Conservation (phyloP, 2,329 filamentous ascomycete species). For the Trichoderma gracile region DNA sequence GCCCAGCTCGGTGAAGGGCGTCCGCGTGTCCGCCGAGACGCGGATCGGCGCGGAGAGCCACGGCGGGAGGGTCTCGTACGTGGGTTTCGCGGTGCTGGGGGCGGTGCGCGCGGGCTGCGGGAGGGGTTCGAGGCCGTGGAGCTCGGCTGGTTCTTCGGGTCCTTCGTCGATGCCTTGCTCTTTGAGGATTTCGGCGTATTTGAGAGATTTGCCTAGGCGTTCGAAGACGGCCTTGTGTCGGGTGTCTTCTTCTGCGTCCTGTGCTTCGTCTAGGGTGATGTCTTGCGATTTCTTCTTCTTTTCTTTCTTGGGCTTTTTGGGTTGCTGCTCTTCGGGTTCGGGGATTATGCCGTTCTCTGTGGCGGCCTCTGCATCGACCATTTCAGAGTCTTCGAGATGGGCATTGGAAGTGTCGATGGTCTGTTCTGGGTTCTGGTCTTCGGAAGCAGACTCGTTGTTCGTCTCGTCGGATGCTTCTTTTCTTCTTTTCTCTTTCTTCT, state of each 20-base stretch:
- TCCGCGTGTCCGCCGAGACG: constrained; percentile 60
- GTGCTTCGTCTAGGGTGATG: constrained; percentile 30
- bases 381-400: constrained; percentile 16
- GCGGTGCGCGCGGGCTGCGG: constrained; percentile 71
- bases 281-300: constrained; percentile 38
- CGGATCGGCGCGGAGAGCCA: constrained; percentile 80
- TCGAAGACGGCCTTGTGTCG: constrained; percentile 55
- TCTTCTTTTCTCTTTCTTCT: constrained; percentile 22
- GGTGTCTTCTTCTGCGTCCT: constrained; percentile 36
- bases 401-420: background rate
- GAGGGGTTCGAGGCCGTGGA: constrained; percentile 76
- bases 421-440: constrained; percentile 3
- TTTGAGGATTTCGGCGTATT: constrained; percentile 45
- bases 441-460: constrained; percentile 28
- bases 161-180: constrained; percentile 39
- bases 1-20: constrained; percentile 63
- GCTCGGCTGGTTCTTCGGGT: constrained; percentile 39
- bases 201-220: constrained; percentile 58
- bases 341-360: background rate
- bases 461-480: constrained; percentile 16
- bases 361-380: constrained; percentile 13
- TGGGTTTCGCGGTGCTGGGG: constrained; percentile 58
- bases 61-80: constrained; percentile 74
- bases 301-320: constrained; percentile 29
- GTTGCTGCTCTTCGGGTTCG: constrained; percentile 23